phyloP scores from a whole-genome alignment of 2,329 filamentous ascomycete genomes.

The Teratosphaeria epicoccoides region DNA sequence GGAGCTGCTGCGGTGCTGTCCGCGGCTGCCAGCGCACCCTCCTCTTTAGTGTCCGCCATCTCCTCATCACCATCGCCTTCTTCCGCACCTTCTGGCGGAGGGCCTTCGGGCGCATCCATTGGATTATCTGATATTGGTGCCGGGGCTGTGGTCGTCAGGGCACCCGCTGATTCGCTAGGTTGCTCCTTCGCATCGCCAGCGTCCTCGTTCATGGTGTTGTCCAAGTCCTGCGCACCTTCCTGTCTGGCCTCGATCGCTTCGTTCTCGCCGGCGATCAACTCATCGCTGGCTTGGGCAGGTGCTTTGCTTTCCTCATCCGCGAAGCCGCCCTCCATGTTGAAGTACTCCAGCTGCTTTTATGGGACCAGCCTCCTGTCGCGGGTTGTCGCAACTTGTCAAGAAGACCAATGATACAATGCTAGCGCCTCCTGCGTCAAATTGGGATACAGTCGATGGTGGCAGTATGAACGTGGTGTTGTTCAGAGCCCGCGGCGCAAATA shows the following conservation, averaged over 20 bases:
- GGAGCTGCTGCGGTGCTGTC: conserved; percentile 30
- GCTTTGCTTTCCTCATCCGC: conserved; percentile 23
- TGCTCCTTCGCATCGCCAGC: conserved; percentile 15
- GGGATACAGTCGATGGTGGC: background rate
- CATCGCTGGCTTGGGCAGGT: conserved; percentile 25
- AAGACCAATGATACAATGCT: background rate
- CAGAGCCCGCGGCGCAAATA: background rate
- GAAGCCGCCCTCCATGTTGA: conserved; percentile 15
- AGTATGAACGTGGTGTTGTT: background rate
- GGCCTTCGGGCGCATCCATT: conserved; percentile 41
- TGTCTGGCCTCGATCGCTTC: conserved; percentile 22
- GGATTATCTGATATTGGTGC: conserved; percentile 27
- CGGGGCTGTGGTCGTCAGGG: conserved; percentile 14
- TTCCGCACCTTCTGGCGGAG: conserved; percentile 33
- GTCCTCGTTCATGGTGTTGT: conserved; percentile 27
- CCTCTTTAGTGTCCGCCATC: conserved; percentile 52
- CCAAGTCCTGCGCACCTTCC: conserved; percentile 16
- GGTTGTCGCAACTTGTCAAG: background rate
- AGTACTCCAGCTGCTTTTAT: background rate
- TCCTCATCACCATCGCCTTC: conserved; percentile 25
- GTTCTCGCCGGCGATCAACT: conserved; percentile 27
- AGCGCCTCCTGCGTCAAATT: background rate
- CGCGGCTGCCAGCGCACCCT: conserved; percentile 14
- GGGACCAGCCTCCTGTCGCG: background rate
- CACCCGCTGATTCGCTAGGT: conserved; percentile 17